Evolutionary conservation across 1,284 basidiomycete genomes (phyloP), one percentile per base, ranked within the genome.

Genomic region (Kwoniella shivajii): DNA sequence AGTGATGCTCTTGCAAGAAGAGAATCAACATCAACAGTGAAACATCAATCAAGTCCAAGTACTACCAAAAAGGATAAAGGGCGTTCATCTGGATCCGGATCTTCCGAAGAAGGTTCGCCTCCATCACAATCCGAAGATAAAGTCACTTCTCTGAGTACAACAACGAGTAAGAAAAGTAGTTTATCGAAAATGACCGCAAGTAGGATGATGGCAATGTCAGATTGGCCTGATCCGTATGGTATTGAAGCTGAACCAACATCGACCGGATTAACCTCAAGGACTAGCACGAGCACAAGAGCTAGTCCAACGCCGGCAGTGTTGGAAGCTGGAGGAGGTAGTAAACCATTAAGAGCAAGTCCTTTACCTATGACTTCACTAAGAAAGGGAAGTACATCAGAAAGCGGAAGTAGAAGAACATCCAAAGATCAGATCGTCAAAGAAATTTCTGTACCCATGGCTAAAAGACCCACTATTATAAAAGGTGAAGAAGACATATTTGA

Each of bases 201-300:
- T 42, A 31, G 55, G 18, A 45, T 57, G n/a, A 41, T 55, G 18
- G 42, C 59, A 13, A 46, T 56, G 29, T 57, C 52, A 7, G 59
- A 61, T 27, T 61, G 41, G 27, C 59, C 59, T 5, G 59, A 61
- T 41, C 59, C 59, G 18, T 61, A 61, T 31, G 59, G 59, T 11
- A 61, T 61, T 24, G 30, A 50, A 39, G 50, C 50, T 36, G 59
- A 61, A 33, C 37, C 34, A 4, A 46, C 45, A 18, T 37, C 45
- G n/a, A 39, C 50, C 1, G 42, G 47, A 9, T 33, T 14, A 7
- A 50, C 57, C 13, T 49, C 52, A 20, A 47, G 54, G 11, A 55
- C 46, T 3, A 36, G 42, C 20, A 55, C 36, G 7, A 43, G 33
- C 22, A 36, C 45, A 6, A 11, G 44, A 24, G 22, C 51, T 4